A percentile compares a stretch with the other conserved stretches of the same genome.
Evolutionary conservation across 805 yeast species (phyloP).

Genomic region (Babjeviella inositovora): DNA sequence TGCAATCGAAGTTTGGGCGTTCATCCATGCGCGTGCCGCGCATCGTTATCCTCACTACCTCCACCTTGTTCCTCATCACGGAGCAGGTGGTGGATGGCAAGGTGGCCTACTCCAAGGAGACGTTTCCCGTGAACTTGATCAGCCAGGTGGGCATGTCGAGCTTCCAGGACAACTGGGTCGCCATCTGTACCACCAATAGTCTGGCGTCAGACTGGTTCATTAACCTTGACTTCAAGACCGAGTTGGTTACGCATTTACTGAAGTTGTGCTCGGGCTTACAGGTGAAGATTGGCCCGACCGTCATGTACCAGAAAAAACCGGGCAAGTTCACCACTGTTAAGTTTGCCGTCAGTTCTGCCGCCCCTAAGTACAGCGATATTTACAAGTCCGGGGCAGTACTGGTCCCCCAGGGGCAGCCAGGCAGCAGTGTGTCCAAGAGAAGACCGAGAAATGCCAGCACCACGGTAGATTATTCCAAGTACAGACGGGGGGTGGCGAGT

Average conservation of each 20-base stretch:
- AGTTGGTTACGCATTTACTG: slow-evolving; percentile 61
- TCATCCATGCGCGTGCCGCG: slow-evolving; percentile 71
- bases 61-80: slow-evolving; percentile 51
- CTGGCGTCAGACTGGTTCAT: slow-evolving; percentile 64
- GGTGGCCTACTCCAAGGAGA: slow-evolving; percentile 42
- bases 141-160: slow-evolving; percentile 52
- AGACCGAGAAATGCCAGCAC: slow-evolving; percentile 47
- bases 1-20: slow-evolving; percentile 81
- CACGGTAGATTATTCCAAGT: slow-evolving; percentile 22
- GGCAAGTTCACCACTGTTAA: slow-evolving; percentile 66
- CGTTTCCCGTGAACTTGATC: slow-evolving; percentile 44
- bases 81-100: slow-evolving; percentile 52
- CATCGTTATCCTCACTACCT: slow-evolving; percentile 51
- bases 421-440: slow-evolving; percentile 50
- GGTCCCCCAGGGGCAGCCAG: slow-evolving; percentile 68
- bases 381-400: slow-evolving; percentile 84
- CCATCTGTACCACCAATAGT: slow-evolving; percentile 23
- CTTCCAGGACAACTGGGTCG: slow-evolving; percentile 87
- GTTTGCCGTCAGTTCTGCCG: slow-evolving; percentile 41
- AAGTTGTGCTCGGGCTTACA: slow-evolving; percentile 38
- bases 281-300: slow-evolving; percentile 52
- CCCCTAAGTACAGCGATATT: slow-evolving; percentile 50
- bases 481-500: no score
- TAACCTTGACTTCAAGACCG: slow-evolving; percentile 79
- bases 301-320: slow-evolving; percentile 82